Evolutionary conservation across 192 early-diverging fungal species (phyloP), one percentile per base, ranked within the genome.

Genomic region (Powellomyces hirtus): DNA sequence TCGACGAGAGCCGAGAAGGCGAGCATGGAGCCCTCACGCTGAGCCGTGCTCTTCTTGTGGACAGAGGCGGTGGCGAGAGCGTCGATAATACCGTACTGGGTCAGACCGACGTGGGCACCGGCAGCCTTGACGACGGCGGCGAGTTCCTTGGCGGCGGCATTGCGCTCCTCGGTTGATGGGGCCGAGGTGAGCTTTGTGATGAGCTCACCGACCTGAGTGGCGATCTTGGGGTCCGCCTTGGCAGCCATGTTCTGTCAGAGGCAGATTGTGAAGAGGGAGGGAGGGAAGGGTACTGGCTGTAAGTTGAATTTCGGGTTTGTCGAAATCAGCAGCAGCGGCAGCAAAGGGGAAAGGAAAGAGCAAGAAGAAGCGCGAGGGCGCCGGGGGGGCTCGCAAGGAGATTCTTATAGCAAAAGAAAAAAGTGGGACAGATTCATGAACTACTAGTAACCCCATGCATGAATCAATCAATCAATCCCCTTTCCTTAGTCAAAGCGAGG

Each of bases 21-120:
- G 59, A 82, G 76, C 58, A 84, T 70, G 45, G 85, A 86, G 37
- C 81, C 89, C 69, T 90, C 82, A 70, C 88, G 86, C 53, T 84
- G 81, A 58, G 70, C 69, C 63, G 78, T 66, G 63, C 60, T 79
- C 84, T 91, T 90, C 83, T 92, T 92, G 86, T 88, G 82, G 66
- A 76, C 76, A 46, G 86, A 72, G 55, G 86, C 84, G 68, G 82
- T 80, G 49, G 63, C 62, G 33, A 92, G 74, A 61, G 78, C 71
- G 40, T 85, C 83, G 42, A 89, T 66, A 60, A 90, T 76, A 38
- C 75, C 79, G 79, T 76, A 81, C 33, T 82, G 78, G 61, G 84
- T 80, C 49, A 90, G 75, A 27, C 72, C 81, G 36, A 74, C 71
- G 45, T 77, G 79, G 70, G 81, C 73, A 68, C 84, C 83, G n/a